These are phyloP conservation scores for Hypericum perforatum DNA, from an alignment of 345 rosid species.

Conservation along the genomic window DNA sequence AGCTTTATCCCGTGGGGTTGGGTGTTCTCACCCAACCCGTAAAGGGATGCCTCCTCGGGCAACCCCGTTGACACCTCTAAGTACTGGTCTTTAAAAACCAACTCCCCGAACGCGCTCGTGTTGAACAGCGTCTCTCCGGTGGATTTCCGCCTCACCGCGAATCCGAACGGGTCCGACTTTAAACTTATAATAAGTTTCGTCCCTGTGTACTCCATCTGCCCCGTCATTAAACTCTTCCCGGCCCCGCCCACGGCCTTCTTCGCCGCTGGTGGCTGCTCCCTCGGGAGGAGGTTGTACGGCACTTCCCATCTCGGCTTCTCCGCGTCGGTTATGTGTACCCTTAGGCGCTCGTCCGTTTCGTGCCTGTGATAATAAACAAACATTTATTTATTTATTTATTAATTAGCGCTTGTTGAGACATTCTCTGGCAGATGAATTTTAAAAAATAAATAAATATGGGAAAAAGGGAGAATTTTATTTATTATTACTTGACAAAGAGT, in stretches of 20 bases:
- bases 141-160: conserved; percentile 77
- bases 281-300: conserved; percentile 70
- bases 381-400: not conserved
- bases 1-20: conserved; percentile 92
- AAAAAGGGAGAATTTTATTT: not conserved
- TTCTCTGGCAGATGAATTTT: too few relatives aligned
- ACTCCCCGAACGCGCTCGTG: conserved; percentile 47
- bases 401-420: not conserved
- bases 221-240: conserved; percentile 37
- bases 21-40: conserved; percentile 88
- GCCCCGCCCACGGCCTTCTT: conserved; percentile 41
- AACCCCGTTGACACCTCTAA: conserved; percentile 79
- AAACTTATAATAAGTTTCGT: conserved; percentile 52
- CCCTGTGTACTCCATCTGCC: conserved; percentile 42
- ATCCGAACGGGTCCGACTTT: conserved; percentile 70
- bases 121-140: conserved; percentile 74
- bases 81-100: conserved; percentile 96
- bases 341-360: conserved; percentile 62
- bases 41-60: conserved; percentile 76
- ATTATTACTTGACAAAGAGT: conserved; percentile 68
- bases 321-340: conserved; percentile 88
- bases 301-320: conserved; percentile 87
- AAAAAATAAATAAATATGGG: not conserved
- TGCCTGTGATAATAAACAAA: conserved; percentile 41
- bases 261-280: conserved; percentile 52